Base-by-base conservation (phyloP, 192 early-diverging fungal species). In the Phycomyces blakesleeanus region DNA sequence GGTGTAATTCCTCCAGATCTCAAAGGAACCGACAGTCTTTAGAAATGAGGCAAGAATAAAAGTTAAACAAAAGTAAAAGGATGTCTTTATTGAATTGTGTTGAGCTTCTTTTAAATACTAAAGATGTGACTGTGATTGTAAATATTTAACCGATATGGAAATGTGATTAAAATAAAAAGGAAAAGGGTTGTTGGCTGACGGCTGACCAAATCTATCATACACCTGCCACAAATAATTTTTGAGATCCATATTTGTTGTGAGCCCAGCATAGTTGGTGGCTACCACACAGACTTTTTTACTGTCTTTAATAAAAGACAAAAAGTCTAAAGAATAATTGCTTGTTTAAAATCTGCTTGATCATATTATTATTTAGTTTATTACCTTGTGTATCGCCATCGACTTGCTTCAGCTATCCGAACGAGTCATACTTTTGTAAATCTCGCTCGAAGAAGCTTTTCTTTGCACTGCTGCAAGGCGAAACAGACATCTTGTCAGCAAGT, bases 321-420 rank as follows among this genome's bases (percentile, higher is more conserved):
- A 55, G 15, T 55, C 53, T 55, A 55, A 0, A 55, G 12, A 55
- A 34, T 3, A 55, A 15, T 55, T 55, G 0, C 24, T 52, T 55
- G n/a, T n/a, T n/a, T n/a, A n/a, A n/a, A n/a, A n/a, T n/a, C n/a
- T n/a, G n/a, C n/a, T n/a, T n/a, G n/a, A n/a, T n/a, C n/a, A n/a
- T 55, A 14, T 51, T 55, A 55, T 16, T 55, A 55, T 55, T 8
- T 55, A 15, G 12, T 55, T 55, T 27, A 26, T 55, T 34, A 55
- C 53, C 53, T 34, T 55, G 53, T 3, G 53, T 26, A 34, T 55
- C 14, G 22, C 53, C 29, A 16, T 55, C 5, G 18, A n/a, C 15
- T 55, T n/a, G n/a, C n/a, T n/a, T n/a, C n/a, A n/a, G n/a, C n/a
- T n/a, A n/a, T n/a, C n/a, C n/a, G n/a, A n/a, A n/a, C n/a, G n/a